Evolutionary conservation across 1,139 yeast genomes (phyloP).

Genomic region (Sugiyamaella sp.): DNA sequence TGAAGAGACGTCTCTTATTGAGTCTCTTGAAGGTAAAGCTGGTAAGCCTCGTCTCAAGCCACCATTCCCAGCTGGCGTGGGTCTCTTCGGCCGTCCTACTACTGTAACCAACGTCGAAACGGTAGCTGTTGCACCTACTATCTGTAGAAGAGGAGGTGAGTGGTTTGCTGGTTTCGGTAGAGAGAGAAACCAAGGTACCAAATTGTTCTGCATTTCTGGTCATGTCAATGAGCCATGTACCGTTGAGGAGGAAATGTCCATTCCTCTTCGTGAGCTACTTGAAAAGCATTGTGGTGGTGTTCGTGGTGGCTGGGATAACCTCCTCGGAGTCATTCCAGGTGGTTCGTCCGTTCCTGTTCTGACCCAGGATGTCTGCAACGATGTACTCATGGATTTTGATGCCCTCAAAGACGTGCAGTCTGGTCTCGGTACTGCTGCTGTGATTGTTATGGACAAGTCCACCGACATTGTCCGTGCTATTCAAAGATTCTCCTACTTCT

Average conservation of each 20-base stretch:
- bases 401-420: slow-evolving; percentile 82
- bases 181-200: slow-evolving; percentile 80
- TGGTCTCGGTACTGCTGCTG: slow-evolving; percentile 91
- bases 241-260: slow-evolving; percentile 91
- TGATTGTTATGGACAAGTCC: slow-evolving; percentile 83
- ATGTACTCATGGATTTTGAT: slow-evolving; percentile 81
- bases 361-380: slow-evolving; percentile 66
- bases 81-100: slow-evolving; percentile 85
- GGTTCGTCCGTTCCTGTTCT: slow-evolving; percentile 85
- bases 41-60: slow-evolving; percentile 93
- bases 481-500: slow-evolving; percentile 78
- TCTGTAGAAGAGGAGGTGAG: slow-evolving; percentile 82
- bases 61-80: slow-evolving; percentile 93
- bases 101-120: slow-evolving; percentile 91
- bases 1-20: slow-evolving; percentile 87
- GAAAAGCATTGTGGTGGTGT: slow-evolving; percentile 91
- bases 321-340: slow-evolving; percentile 84
- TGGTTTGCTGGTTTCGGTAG: slow-evolving; percentile 86
- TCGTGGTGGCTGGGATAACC: slow-evolving; percentile 89
- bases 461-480: slow-evolving; percentile 83
- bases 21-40: slow-evolving; percentile 86
- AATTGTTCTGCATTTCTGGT: slow-evolving; percentile 82
- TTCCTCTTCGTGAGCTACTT: slow-evolving; percentile 74
- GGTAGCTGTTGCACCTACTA: slow-evolving; percentile 85
- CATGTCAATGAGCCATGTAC: slow-evolving; percentile 91